Evolutionary conservation across 352 stramenopile genomes (phyloP).

Genomic region (Phytophthora fragariae): DNA sequence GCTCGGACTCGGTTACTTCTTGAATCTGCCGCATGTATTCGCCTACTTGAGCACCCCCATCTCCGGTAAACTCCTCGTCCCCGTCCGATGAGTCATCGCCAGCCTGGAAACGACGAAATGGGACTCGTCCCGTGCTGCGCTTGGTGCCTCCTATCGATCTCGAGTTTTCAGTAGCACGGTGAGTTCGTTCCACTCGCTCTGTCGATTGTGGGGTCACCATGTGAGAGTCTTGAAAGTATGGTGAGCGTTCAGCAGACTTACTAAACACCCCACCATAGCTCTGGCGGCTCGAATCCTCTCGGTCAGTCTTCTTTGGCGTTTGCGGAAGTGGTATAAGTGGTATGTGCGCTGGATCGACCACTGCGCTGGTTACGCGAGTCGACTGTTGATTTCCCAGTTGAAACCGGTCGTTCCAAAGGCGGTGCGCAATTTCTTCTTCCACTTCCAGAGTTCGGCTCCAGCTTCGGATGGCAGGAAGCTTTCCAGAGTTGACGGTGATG

Average conservation of each 20-base stretch:
- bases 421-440: conserved; percentile 14
- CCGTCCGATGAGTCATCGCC: too few species aligned
- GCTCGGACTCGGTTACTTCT: too few species aligned
- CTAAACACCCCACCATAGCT: not conserved
- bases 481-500: too few species aligned
- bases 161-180: not conserved
- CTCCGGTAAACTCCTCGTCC: too few species aligned
- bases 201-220: not conserved
- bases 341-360: too few species aligned
- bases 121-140: not conserved
- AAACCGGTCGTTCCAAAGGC: not conserved
- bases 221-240: conserved; percentile 18
- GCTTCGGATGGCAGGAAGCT: not conserved
- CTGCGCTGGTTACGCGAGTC: too few species aligned
- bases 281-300: not conserved
- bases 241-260: not conserved
- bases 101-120: not conserved
- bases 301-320: too few species aligned
- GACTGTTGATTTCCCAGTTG: not conserved
- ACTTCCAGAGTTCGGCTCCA: not conserved
- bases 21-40: too few species aligned
- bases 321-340: too few species aligned
- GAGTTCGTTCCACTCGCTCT: not conserved
- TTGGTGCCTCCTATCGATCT: not conserved
- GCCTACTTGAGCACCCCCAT: too few species aligned